A percentile compares a stretch with the other conserved stretches of the same genome.
Conservation (phyloP, 768 basidiomycete species). For the Lactarius sp. region DNA sequence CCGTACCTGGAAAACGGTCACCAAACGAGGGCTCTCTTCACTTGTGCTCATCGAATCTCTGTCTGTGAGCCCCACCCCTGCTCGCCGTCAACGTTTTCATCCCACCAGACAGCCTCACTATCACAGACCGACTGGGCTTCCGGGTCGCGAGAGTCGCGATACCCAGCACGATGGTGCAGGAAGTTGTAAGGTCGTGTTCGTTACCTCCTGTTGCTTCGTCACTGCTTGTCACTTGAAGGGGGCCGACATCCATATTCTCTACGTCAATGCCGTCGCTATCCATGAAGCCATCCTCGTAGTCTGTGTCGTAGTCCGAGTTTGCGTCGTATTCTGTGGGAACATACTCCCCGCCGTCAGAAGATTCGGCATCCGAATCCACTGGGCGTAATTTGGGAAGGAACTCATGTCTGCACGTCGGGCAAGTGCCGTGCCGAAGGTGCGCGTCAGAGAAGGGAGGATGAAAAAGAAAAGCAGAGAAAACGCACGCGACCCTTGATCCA, state of each 20-base stretch:
- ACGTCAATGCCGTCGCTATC: slow-evolving; percentile 26
- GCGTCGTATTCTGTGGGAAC: slow-evolving; percentile 51
- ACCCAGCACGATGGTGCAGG: not conserved
- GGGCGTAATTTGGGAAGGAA: slow-evolving; percentile 52
- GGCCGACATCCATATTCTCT: slow-evolving; percentile 28
- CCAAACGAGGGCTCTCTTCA: slow-evolving; percentile 21
- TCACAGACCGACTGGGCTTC: slow-evolving; percentile 25
- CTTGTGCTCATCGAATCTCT: slow-evolving; percentile 26
- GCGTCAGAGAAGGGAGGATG: not conserved
- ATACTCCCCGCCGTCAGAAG: slow-evolving; percentile 64
- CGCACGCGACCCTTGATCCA: slow-evolving; percentile 59
- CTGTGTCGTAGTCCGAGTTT: slow-evolving; percentile 30
- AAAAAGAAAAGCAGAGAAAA: slow-evolving; percentile 17
- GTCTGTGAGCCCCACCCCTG: slow-evolving; percentile 23
- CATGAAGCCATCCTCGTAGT: slow-evolving; percentile 29
- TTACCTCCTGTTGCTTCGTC: slow-evolving; percentile 40
- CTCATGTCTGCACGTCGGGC: slow-evolving; percentile 58
- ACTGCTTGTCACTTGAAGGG: not conserved
- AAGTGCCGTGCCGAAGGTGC: slow-evolving; percentile 57
- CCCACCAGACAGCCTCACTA: slow-evolving; percentile 17
- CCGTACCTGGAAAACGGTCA: slow-evolving; percentile 14
- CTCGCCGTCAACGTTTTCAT: slow-evolving; percentile 13
- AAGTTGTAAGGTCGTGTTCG: slow-evolving; percentile 32
- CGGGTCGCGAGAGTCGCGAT: slow-evolving; percentile 8
- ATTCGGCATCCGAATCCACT: slow-evolving; percentile 56